These are phyloP conservation scores for Magnusiomyces paraingens DNA, from an alignment of 1,139 yeast species.

Conservation along the genomic window DNA sequence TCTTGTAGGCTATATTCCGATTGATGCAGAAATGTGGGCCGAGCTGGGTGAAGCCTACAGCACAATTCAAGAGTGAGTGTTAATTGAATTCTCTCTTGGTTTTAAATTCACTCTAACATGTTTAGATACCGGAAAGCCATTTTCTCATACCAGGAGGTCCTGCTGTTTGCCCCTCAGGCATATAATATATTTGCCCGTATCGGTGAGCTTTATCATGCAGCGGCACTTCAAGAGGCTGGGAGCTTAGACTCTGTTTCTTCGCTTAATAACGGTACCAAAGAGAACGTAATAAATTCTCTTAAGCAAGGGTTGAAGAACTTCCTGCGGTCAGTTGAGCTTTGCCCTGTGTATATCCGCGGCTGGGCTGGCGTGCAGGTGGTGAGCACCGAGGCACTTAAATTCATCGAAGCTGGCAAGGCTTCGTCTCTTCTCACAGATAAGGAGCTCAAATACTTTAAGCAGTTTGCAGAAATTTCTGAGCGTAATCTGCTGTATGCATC, in stretches of 20 bases:
- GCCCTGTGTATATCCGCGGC: slow-evolving; percentile 59
- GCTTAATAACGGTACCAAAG: slow-evolving; percentile 2
- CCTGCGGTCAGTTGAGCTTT: slow-evolving; percentile 66
- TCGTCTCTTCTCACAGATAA: background rate
- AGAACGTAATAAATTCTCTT: slow-evolving; percentile 19
- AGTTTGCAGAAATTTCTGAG: slow-evolving; percentile 13
- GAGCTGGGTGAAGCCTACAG: slow-evolving; percentile 63
- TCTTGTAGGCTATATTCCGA: slow-evolving; percentile 53
- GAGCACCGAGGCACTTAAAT: slow-evolving; percentile 27
- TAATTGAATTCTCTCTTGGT: background rate
- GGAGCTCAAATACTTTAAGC: slow-evolving; percentile 6
- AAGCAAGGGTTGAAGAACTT: slow-evolving; percentile 47
- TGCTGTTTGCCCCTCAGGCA: slow-evolving; percentile 63
- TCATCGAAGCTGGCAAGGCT: background rate
- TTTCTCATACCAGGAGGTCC: slow-evolving; percentile 60
- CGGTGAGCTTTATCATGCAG: slow-evolving; percentile 42
- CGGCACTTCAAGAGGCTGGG: slow-evolving; percentile 16
- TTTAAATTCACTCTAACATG: background rate
- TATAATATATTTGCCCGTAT: slow-evolving; percentile 61
- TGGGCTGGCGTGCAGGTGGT: slow-evolving; percentile 67
- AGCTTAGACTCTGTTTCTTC: slow-evolving; percentile 7
- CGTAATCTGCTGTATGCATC: slow-evolving; percentile 13
- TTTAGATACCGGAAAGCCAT: slow-evolving; percentile 51
- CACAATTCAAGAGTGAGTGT: slow-evolving; percentile 42
- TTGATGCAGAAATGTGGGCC: slow-evolving; percentile 71